Base-by-base conservation (phyloP, 805 yeast species). In the Zygosaccharomyces siamensis region DNA sequence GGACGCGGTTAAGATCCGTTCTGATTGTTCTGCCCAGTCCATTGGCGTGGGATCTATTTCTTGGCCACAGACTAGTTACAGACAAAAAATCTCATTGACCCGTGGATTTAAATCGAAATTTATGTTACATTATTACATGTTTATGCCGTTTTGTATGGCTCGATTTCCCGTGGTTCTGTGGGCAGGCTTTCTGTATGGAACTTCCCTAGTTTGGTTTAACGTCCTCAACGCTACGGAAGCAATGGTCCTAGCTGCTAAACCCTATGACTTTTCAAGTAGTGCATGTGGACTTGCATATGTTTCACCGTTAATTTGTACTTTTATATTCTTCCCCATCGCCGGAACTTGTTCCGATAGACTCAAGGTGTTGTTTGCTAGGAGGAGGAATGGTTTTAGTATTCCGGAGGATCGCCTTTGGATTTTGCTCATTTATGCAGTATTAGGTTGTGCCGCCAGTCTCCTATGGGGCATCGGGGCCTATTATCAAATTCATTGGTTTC, bases 391-490 rank as follows among this genome's bases (percentile, higher is more conserved):
- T 39, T 46, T 74, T 2, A 73, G 81, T 3, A 74, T 74, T 45
- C 80, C 86, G 0, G 86, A 81, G 57, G 78, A 75, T 54, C 68
- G 86, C 52, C 67, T 80, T 14, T 79, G 81, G 80, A 73, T 75
- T 3, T 55, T 78, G 53, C 47, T 67, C 2, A 62, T 74, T 5
- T 77, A 75, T 51, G 67, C 71, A 58, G 64, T 81, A 32, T 55
- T 81, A 7, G 79, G 80, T 4, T 82, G 83, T 1, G 71, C 72
- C 0, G 79, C 84, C 0, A 66, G 80, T 48, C 72, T 81, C 51
- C 67, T 83, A 12, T 80, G 83, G 75, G 88, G 88, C 42, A 75
- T 81, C 39, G 86, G 85, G 8, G 82, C 86, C 0, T 74, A 75
- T 42, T 73, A 75, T 44, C 72, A 69, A 3, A 66, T 75, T 27